These are phyloP conservation scores for Lachancea fermentati DNA, from an alignment of 805 yeast species.

Conservation along the genomic window DNA sequence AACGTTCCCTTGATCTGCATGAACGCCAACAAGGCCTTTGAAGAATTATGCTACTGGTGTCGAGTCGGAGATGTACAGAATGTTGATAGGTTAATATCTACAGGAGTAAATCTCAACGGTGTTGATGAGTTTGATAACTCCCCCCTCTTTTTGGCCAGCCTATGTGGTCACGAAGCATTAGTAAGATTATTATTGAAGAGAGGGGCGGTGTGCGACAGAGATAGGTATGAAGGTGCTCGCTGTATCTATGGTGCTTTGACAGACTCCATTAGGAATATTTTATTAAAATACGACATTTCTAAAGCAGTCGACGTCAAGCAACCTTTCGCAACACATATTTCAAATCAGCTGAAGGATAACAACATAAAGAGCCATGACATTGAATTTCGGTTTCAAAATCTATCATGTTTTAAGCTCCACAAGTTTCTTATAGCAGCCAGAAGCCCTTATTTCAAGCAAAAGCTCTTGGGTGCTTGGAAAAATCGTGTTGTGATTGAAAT, in stretches of 20 bases:
- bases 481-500: constrained; percentile 16
- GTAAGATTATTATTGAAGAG: constrained; percentile 55
- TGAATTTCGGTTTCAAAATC: constrained; percentile 16
- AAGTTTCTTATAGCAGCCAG: constrained; percentile 39
- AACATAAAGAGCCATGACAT: constrained; percentile 24
- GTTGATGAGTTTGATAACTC: constrained; percentile 72
- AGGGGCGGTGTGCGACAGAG: constrained; percentile 77
- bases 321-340: constrained; percentile 68
- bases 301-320: constrained; percentile 61
- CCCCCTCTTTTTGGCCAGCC: constrained; percentile 64
- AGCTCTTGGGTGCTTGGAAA: constrained; percentile 24
- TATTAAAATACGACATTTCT: constrained; percentile 57
- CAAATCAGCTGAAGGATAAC: constrained; percentile 34
- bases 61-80: constrained; percentile 61
- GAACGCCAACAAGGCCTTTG: constrained; percentile 30
- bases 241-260: constrained; percentile 76
- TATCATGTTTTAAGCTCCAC: constrained; percentile 29
- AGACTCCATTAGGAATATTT: constrained; percentile 53
- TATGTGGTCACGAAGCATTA: constrained; percentile 67
- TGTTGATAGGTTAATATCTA: constrained; percentile 51
- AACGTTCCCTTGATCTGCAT: background rate
- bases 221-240: constrained; percentile 74
- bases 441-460: constrained; percentile 28
- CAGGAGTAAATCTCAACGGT: constrained; percentile 42
- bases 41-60: constrained; percentile 58